A percentile compares a stretch with the other conserved stretches of the same genome.
Evolutionary conservation across 108 stramenopile genomes (phyloP).

Genomic region (Seminavis robusta): DNA sequence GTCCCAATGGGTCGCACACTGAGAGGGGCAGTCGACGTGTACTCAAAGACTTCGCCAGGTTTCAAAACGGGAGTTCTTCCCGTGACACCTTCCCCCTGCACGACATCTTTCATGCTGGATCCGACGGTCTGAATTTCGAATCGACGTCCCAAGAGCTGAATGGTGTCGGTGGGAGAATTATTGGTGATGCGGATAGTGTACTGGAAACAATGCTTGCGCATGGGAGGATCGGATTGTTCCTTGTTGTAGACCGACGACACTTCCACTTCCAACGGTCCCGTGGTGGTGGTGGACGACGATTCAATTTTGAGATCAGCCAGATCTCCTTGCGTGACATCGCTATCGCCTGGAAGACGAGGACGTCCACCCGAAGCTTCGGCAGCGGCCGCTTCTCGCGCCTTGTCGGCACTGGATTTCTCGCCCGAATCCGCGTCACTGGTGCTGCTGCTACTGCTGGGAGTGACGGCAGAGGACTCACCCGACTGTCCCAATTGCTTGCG

Average conservation of each 20-base stretch:
- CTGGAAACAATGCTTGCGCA: slow-evolving; percentile 90
- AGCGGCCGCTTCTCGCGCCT: slow-evolving; percentile 64
- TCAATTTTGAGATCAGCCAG: slow-evolving; percentile 37
- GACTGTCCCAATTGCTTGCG: slow-evolving; percentile 28
- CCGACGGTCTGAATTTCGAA: slow-evolving; percentile 93
- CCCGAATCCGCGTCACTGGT: slow-evolving; percentile 14
- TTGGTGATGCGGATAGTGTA: slow-evolving; percentile 93
- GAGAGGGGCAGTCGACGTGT: slow-evolving; percentile 84
- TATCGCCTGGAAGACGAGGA: slow-evolving; percentile 77
- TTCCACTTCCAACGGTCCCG: slow-evolving; percentile 76
- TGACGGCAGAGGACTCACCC: neutral
- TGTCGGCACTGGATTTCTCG: slow-evolving; percentile 51
- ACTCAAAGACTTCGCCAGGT: slow-evolving; percentile 91
- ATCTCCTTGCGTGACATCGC: slow-evolving; percentile 71
- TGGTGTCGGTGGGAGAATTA: slow-evolving; percentile 76
- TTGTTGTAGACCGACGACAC: slow-evolving; percentile 83
- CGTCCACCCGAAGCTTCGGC: slow-evolving; percentile 63
- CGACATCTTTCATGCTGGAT: slow-evolving; percentile 80
- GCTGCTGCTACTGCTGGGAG: neutral
- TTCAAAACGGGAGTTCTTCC: slow-evolving; percentile 88
- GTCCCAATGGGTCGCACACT: slow-evolving; percentile 79
- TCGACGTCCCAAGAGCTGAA: slow-evolving; percentile 85
- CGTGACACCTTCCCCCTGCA: slow-evolving; percentile 89
- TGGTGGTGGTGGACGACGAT: slow-evolving; percentile 49
- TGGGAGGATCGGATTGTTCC: slow-evolving; percentile 88